A percentile compares a stretch with the other conserved stretches of the same genome.
Evolutionary conservation across 306 rosid species (phyloP).

Genomic region (Mimosa pudica): DNA sequence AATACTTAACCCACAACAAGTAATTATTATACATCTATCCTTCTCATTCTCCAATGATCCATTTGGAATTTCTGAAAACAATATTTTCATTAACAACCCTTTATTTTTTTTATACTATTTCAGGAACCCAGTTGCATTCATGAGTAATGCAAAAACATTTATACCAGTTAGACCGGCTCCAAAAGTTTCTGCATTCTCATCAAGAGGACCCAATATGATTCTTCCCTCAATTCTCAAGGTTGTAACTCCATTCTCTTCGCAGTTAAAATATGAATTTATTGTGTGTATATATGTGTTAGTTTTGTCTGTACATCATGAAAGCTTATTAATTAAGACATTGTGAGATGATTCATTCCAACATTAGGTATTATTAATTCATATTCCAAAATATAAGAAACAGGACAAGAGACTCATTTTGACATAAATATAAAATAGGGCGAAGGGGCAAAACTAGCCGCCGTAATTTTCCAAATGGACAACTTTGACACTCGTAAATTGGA

Average conservation of each 20-base stretch:
- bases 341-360: no score
- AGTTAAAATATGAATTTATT: no score
- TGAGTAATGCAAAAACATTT: not conserved
- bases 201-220: not conserved
- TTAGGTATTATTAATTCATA: no score
- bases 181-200: not conserved
- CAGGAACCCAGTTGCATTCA: not conserved
- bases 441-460: no score
- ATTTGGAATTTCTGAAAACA: not conserved
- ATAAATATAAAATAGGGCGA: no score
- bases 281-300: no score
- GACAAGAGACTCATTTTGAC: no score
- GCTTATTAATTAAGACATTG: no score
- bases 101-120: not conserved
- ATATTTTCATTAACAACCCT: not conserved
- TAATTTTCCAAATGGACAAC: no score
- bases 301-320: no score
- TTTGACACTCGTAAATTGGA: no score
- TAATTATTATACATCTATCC: not conserved
- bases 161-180: not conserved
- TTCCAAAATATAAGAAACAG: no score
- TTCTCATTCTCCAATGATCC: not conserved
- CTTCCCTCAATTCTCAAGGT: not conserved
- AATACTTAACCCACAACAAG: not conserved
- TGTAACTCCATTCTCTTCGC: not conserved